phyloP scores from a whole-genome alignment of 805 yeast genomes.

The Saturnispora saitoi region DNA sequence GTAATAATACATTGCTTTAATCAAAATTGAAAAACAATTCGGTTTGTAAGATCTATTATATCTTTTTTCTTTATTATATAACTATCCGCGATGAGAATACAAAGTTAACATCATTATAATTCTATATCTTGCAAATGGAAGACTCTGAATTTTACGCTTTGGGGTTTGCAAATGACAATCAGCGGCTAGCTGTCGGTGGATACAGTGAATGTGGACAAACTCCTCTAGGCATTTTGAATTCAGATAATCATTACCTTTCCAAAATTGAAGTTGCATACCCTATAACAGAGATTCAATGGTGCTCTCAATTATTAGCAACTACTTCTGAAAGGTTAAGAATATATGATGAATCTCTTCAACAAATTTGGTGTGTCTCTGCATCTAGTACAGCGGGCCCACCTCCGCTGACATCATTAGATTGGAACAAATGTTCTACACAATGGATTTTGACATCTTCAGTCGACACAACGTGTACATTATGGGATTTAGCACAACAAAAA shows the following conservation, averaged over 20 bases:
- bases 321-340: slow-evolving; percentile 65
- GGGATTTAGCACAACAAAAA: slow-evolving; percentile 67
- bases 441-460: slow-evolving; percentile 76
- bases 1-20: no score
- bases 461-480: slow-evolving; percentile 94
- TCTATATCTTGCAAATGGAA: slow-evolving; percentile 1
- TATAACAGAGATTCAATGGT: slow-evolving; percentile 68
- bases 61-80: background rate
- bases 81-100: background rate
- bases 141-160: slow-evolving; percentile 2
- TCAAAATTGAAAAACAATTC: no score
- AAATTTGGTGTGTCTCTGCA: slow-evolving; percentile 5
- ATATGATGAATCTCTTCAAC: slow-evolving; percentile 22
- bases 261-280: slow-evolving; percentile 47
- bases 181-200: slow-evolving; percentile 3
- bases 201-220: slow-evolving; percentile 5
- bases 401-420: slow-evolving; percentile 89
- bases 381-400: slow-evolving; percentile 33
- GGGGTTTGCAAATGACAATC: slow-evolving; percentile 2
- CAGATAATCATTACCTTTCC: slow-evolving; percentile 43
- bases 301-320: slow-evolving; percentile 52
- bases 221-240: slow-evolving; percentile 20
- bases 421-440: slow-evolving; percentile 69
- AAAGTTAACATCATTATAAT: background rate
- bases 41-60: no score